phyloP scores from a whole-genome alignment of 352 stramenopile species.

The Pythium biforme region DNA sequence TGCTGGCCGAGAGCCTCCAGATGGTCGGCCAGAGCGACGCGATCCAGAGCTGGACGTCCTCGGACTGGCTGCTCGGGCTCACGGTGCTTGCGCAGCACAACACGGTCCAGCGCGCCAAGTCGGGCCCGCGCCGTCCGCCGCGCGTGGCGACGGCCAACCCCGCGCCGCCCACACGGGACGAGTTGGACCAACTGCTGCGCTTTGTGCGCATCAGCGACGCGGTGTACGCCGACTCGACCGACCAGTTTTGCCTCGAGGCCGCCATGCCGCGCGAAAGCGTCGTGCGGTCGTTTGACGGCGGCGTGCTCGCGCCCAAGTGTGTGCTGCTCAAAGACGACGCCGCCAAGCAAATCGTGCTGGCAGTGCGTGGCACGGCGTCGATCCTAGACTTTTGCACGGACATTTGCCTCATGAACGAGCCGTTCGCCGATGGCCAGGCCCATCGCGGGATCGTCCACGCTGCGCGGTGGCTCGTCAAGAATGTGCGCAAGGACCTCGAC shows the following conservation, averaged over 20 bases:
- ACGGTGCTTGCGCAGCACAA: slow-evolving; percentile 77
- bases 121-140: slow-evolving; percentile 9
- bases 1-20: slow-evolving; percentile 68
- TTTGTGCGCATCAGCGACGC: slow-evolving; percentile 66
- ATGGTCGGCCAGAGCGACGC: slow-evolving; percentile 56
- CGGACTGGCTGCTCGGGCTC: slow-evolving; percentile 80
- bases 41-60: slow-evolving; percentile 67
- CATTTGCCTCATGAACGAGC: slow-evolving; percentile 73
- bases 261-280: slow-evolving; percentile 37
- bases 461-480: slow-evolving; percentile 61
- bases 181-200: slow-evolving; percentile 35
- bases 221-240: slow-evolving; percentile 58
- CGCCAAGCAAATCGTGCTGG: slow-evolving; percentile 42
- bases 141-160: neutral
- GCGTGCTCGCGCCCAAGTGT: slow-evolving; percentile 81
- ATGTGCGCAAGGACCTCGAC: slow-evolving; percentile 50
- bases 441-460: slow-evolving; percentile 84
- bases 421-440: slow-evolving; percentile 62
- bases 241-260: slow-evolving; percentile 57
- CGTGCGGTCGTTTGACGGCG: slow-evolving; percentile 50
- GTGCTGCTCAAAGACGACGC: slow-evolving; percentile 58
- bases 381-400: slow-evolving; percentile 85
- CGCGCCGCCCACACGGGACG: neutral
- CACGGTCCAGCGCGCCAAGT: slow-evolving; percentile 35
- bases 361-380: slow-evolving; percentile 56